Evolutionary conservation across 2,329 filamentous ascomycete genomes (phyloP).

Genomic region (Fusarium albidum): DNA sequence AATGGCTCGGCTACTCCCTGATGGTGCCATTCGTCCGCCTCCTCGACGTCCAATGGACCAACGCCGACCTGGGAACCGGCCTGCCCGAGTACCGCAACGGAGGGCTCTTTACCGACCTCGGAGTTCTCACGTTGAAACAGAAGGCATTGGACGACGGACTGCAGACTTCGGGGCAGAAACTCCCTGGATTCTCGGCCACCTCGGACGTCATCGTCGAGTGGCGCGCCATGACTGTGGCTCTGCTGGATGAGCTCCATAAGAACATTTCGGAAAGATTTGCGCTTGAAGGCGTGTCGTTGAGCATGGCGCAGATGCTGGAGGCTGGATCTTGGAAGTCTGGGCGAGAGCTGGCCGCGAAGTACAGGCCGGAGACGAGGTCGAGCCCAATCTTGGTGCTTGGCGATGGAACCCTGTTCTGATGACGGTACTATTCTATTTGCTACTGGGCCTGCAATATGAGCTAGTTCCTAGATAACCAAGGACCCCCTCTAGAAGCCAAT

Average conservation of each 20-base stretch:
- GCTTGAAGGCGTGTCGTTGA: slow-evolving; percentile 42
- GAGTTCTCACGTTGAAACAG: slow-evolving; percentile 59
- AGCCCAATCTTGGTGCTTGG: slow-evolving; percentile 84
- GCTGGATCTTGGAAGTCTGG: slow-evolving; percentile 71
- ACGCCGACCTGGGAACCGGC: slow-evolving; percentile 67
- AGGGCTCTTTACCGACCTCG: slow-evolving; percentile 70
- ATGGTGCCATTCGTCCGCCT: slow-evolving; percentile 70
- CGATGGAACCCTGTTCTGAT: slow-evolving; percentile 81
- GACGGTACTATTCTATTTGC: too few species aligned
- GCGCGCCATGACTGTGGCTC: slow-evolving; percentile 65
- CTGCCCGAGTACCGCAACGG: slow-evolving; percentile 78
- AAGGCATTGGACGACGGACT: slow-evolving; percentile 53
- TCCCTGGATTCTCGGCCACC: slow-evolving; percentile 60
- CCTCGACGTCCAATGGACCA: slow-evolving; percentile 59
- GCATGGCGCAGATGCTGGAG: slow-evolving; percentile 60
- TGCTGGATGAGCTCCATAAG: slow-evolving; percentile 59
- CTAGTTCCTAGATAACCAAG: too few species aligned
- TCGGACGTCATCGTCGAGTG: slow-evolving; percentile 69
- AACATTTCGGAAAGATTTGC: slow-evolving; percentile 49
- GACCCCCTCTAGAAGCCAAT: too few species aligned
- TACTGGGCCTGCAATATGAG: too few species aligned
- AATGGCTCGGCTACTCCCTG: slow-evolving; percentile 78
- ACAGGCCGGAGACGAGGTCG: slow-evolving; percentile 80
- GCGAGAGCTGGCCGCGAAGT: slow-evolving; percentile 81
- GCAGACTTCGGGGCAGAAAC: slow-evolving; percentile 50